These are phyloP conservation scores for Monilinia fructicola DNA, from an alignment of 2,329 filamentous ascomycete species.

Conservation along the genomic window DNA sequence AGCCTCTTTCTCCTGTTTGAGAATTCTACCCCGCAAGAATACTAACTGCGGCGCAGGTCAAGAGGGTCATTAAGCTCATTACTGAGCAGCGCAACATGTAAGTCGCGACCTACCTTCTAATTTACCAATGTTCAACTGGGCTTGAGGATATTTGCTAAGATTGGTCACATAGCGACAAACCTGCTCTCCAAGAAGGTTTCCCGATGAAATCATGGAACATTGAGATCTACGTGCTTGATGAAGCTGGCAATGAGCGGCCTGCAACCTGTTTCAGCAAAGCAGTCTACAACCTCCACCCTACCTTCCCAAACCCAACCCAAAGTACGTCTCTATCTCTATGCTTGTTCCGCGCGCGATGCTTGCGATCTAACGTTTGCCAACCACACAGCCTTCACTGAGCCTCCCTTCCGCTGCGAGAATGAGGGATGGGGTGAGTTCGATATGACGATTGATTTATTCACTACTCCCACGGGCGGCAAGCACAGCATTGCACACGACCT, in stretches of 20 bases:
- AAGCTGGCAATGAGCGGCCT: slow-evolving; percentile 78
- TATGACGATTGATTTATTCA: slow-evolving; percentile 80
- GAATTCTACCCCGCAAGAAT: not conserved
- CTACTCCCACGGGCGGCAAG: slow-evolving; percentile 82
- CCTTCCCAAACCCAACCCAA: slow-evolving; percentile 83
- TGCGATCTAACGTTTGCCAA: slow-evolving; percentile 20
- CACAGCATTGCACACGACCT: slow-evolving; percentile 81
- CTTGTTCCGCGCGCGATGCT: slow-evolving; percentile 2
- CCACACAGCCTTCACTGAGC: slow-evolving; percentile 68
- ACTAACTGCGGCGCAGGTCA: slow-evolving; percentile 51
- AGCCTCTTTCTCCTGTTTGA: not conserved
- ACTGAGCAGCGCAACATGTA: slow-evolving; percentile 78
- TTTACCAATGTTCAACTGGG: not conserved
- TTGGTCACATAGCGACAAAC: slow-evolving; percentile 62
- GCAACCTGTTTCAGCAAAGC: slow-evolving; percentile 90
- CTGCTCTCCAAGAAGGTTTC: slow-evolving; percentile 79
- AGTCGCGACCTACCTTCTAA: slow-evolving; percentile 44
- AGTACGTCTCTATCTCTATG: slow-evolving; percentile 54
- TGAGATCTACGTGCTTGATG: slow-evolving; percentile 78
- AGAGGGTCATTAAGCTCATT: slow-evolving; percentile 88
- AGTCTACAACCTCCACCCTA: slow-evolving; percentile 89
- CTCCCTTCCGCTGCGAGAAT: slow-evolving; percentile 87
- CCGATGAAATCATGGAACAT: slow-evolving; percentile 94
- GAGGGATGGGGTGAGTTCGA: slow-evolving; percentile 99
- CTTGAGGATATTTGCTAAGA: slow-evolving; percentile 23